phyloP scores from a whole-genome alignment of 148 eudicot species.

The Heliosperma pusillum region DNA sequence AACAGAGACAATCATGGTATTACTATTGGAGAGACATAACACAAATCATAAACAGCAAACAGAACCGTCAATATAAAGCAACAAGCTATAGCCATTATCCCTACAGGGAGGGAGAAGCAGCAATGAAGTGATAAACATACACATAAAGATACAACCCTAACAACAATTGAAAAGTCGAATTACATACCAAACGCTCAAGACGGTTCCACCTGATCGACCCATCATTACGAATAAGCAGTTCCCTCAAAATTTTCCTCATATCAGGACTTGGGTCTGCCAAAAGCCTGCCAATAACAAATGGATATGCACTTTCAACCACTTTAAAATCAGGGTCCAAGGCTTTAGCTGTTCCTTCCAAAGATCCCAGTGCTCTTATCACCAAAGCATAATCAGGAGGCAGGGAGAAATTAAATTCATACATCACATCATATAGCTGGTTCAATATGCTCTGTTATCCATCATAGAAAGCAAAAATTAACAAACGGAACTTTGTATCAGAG shows the following conservation, averaged over 20 bases:
- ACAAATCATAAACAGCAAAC: background rate
- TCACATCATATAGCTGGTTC: slow-evolving; percentile 93
- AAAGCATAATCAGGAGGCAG: slow-evolving; percentile 98
- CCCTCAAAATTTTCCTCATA: slow-evolving; percentile 88
- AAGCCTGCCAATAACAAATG: slow-evolving; percentile 90
- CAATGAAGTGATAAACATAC: background rate
- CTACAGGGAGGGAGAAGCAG: too few species aligned
- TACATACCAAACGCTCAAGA: slow-evolving; percentile 83
- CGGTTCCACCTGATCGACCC: slow-evolving; percentile 97
- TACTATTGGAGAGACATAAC: background rate
- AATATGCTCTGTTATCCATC: slow-evolving; percentile 71
- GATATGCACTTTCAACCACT: slow-evolving; percentile 96
- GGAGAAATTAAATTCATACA: slow-evolving; percentile 88
- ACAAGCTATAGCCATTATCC: too few species aligned
- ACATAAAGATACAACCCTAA: background rate
- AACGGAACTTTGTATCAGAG: background rate
- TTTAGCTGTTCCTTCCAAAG: slow-evolving; percentile 98
- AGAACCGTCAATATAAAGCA: background rate
- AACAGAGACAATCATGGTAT: background rate
- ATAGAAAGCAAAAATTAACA: slow-evolving; percentile 4
- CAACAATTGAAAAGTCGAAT: slow-evolving; percentile 1
- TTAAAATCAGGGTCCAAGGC: slow-evolving; percentile 88
- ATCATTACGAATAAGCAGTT: slow-evolving; percentile 84
- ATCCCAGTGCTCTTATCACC: slow-evolving; percentile 96
- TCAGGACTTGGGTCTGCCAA: slow-evolving; percentile 92